phyloP scores from a whole-genome alignment of 305 asterid genomes.

The Fraxinus dipetala region DNA sequence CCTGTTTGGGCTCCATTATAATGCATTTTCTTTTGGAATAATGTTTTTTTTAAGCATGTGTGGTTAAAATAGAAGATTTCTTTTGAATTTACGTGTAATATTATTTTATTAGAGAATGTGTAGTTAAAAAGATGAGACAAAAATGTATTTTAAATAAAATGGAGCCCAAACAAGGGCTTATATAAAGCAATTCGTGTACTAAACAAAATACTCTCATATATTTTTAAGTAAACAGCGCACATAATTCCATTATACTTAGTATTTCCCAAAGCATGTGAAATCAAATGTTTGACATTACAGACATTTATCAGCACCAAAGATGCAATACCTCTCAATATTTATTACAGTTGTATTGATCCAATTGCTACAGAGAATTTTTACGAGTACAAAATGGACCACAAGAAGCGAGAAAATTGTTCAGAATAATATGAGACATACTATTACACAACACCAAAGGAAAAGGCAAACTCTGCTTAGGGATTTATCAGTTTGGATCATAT shows the following conservation, averaged over 20 bases:
- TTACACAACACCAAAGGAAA: slow-evolving; percentile 66
- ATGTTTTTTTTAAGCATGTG: too few species aligned
- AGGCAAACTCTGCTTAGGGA: slow-evolving; percentile 62
- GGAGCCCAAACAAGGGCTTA: too few species aligned
- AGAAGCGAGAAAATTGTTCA: slow-evolving; percentile 24
- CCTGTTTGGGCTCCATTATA: too few species aligned
- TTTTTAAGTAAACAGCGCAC: background rate
- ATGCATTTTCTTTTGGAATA: too few species aligned
- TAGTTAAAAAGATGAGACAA: too few species aligned
- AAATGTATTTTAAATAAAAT: too few species aligned
- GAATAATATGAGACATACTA: slow-evolving; percentile 60
- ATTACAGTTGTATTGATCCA: background rate
- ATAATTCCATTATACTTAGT: background rate
- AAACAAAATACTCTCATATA: too few species aligned
- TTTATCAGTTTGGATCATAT: slow-evolving; percentile 45
- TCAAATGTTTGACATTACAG: background rate
- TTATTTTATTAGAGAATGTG: too few species aligned
- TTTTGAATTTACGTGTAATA: too few species aligned
- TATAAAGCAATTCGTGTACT: background rate
- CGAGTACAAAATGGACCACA: slow-evolving; percentile 9
- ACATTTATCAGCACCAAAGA: slow-evolving; percentile 2
- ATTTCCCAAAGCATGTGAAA: background rate
- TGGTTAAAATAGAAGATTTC: too few species aligned
- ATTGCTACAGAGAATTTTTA: slow-evolving; percentile 1
- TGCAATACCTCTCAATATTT: background rate